Evolutionary conservation across 2,329 filamentous ascomycete genomes (phyloP).

Genomic region (Fusarium austroafricanum): DNA sequence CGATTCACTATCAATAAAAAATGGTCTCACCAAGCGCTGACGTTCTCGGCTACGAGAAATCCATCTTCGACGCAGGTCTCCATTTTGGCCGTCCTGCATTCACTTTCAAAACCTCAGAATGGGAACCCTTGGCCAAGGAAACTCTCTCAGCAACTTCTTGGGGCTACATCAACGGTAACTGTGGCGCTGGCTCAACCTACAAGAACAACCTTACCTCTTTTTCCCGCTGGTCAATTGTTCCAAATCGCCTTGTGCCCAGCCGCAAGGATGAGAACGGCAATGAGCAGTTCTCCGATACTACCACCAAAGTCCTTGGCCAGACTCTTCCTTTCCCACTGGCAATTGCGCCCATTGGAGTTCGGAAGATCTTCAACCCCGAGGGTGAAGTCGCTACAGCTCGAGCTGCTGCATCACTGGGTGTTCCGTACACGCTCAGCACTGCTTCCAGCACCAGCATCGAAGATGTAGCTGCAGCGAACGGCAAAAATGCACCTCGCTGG

Average conservation of each 20-base stretch:
- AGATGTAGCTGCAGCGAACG: constrained; percentile 24
- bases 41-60: constrained; percentile 19
- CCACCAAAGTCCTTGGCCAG: constrained; percentile 16
- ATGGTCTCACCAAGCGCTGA: constrained; percentile 15
- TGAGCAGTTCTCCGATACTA: constrained; percentile 23
- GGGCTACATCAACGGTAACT: constrained; percentile 33
- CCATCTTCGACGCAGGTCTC: constrained; percentile 12
- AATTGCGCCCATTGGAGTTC: constrained; percentile 19
- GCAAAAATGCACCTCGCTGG: constrained; percentile 6
- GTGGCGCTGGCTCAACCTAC: constrained; percentile 23
- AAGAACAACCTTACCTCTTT: constrained; percentile 24
- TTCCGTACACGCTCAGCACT: constrained; percentile 18
- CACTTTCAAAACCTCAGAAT: constrained; percentile 10
- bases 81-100: constrained; percentile 16
- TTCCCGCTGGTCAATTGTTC: constrained; percentile 10
- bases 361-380: constrained; percentile 31
- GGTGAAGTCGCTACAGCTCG: constrained; percentile 10
- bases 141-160: constrained; percentile 28
- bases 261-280: constrained; percentile 14
- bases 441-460: constrained; percentile 32
- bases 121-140: constrained; percentile 24
- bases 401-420: constrained; percentile 5
- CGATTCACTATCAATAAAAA: not conserved
- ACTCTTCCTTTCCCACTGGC: constrained; percentile 22
- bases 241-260: constrained; percentile 17